A percentile compares a stretch with the other conserved stretches of the same genome.
These are phyloP conservation scores for Cercospora nicotianae DNA, from an alignment of 2,329 filamentous ascomycete genomes.

Conservation along the genomic window DNA sequence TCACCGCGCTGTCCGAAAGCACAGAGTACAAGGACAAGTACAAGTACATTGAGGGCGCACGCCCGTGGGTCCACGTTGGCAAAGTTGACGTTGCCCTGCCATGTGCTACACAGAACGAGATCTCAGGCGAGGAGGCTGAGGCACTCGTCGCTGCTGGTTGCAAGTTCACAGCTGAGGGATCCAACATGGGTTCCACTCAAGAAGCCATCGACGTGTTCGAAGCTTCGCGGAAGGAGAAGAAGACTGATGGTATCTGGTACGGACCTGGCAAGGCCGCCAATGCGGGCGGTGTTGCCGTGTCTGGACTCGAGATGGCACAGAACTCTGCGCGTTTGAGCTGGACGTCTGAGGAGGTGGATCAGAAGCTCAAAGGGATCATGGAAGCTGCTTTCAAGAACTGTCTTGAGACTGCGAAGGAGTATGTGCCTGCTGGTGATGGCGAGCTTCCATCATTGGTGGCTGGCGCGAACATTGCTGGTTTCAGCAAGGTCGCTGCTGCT, in stretches of 20 bases:
- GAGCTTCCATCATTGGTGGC: constrained; percentile 88
- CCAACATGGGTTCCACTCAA: constrained; percentile 98
- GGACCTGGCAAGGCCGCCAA: constrained; percentile 94
- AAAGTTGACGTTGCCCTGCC: constrained; percentile 90
- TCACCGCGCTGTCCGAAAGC: constrained; percentile 68
- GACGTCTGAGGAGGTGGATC: constrained; percentile 68
- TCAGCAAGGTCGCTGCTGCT: constrained; percentile 90
- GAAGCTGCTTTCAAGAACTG: constrained; percentile 88
- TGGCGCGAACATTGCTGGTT: constrained; percentile 95
- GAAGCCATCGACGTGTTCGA: constrained; percentile 94
- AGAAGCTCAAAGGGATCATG: constrained; percentile 73
- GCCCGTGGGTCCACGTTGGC: constrained; percentile 89
- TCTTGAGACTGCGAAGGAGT: constrained; percentile 84
- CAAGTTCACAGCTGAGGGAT: constrained; percentile 90
- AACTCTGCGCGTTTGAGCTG: constrained; percentile 86
- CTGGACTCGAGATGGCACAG: constrained; percentile 98
- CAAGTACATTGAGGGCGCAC: constrained; percentile 82
- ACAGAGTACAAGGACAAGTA: constrained; percentile 62
- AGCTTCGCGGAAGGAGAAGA: constrained; percentile 66
- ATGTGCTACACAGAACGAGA: constrained; percentile 96
- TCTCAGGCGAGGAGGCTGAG: constrained; percentile 85
- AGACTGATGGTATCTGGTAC: constrained; percentile 84
- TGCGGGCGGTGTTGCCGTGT: constrained; percentile 94
- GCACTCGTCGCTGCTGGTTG: constrained; percentile 73
- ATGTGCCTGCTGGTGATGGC: constrained; percentile 73